A percentile compares a stretch with the other conserved stretches of the same genome.
phyloP scores from a whole-genome alignment of 2,329 filamentous ascomycete species.

The Westerdykella sp. region DNA sequence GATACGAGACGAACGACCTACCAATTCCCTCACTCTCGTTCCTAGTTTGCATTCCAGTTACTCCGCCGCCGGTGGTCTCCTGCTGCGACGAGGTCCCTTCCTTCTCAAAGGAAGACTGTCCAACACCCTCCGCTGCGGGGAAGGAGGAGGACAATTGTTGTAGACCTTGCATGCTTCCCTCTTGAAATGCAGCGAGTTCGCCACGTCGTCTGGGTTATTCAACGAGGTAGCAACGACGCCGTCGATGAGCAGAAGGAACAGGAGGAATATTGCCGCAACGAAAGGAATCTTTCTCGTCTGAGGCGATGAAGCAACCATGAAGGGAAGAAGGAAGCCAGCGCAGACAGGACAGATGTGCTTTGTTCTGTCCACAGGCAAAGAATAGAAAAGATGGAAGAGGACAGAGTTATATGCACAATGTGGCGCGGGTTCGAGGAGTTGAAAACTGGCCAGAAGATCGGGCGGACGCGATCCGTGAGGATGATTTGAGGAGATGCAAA shows the following conservation, averaged over 20 bases:
- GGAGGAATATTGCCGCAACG: slow-evolving; percentile 4
- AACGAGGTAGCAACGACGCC: slow-evolving; percentile 5
- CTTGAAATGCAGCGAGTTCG: slow-evolving; percentile 10
- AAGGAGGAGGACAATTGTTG: slow-evolving; percentile 11
- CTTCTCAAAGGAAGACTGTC: slow-evolving; percentile 13
- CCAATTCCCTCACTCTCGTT: neutral
- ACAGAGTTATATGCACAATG: slow-evolving; percentile 1
- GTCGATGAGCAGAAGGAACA: slow-evolving; percentile 5
- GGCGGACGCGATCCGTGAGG: slow-evolving; percentile 4
- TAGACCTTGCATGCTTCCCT: slow-evolving; percentile 13
- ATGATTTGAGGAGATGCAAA: slow-evolving; percentile 3
- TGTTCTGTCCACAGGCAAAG: neutral
- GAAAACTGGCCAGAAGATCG: slow-evolving; percentile 3
- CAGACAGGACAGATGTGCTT: slow-evolving; percentile 2
- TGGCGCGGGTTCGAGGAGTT: neutral
- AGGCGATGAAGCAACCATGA: neutral
- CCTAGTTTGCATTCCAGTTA: neutral
- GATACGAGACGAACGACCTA: neutral
- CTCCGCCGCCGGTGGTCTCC: neutral
- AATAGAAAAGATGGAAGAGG: slow-evolving; percentile 1
- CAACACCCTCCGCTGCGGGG: slow-evolving; percentile 8
- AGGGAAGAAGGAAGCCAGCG: slow-evolving; percentile 1
- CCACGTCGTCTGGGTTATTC: slow-evolving; percentile 12
- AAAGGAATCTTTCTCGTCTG: neutral
- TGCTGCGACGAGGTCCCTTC: neutral